Base-by-base conservation (phyloP, 371 early-diverging fungal genomes). In the Zychaea mexicana region DNA sequence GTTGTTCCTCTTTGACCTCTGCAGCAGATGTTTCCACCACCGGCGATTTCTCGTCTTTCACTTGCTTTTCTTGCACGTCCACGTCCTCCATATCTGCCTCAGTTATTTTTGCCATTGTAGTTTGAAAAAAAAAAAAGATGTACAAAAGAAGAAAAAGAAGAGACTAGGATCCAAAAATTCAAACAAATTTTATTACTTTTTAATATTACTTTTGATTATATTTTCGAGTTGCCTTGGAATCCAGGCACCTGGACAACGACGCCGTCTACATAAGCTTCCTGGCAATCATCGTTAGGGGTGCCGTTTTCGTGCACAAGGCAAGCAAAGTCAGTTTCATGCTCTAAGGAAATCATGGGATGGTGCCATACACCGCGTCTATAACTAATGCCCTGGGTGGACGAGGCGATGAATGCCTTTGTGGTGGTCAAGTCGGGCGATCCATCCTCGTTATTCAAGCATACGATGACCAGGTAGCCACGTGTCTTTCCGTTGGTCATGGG, bases 291-390 rank as follows among this genome's bases (percentile, higher is more conserved):
- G 42, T 88, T 72, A 38, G 85, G 75, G 9, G 85, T 78, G 38
- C 88, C 88, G 62, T 83, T 88, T 72, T 93, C 93, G 72, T 90
- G 87, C 2, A 91, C 90, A 21, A 91, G 68, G 22, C 83, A 83
- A 22, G 87, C 71, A 65, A 91, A 93, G 57, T 90, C 84, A 22
- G 79, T 81, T 33, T 67, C 72, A 47, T 77, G 52, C 36, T 87
- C 85, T 15, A 93, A 67, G 6, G 83, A 87, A 64, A 95, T 79
- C 93, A 95, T 94, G 8, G 95, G 95, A 70, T 93, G 93, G 68
- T 96, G 96, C 96, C 96, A 96, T 42, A 87, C 82, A 66, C 90
- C 92, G 22, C 86, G 81, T 53, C 81, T 71, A 73, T 96, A 96
- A 73, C 88, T 94, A 67, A 96, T 83, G 9, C 92, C 96, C 81